A percentile compares a stretch with the other conserved stretches of the same genome.
phyloP scores from a whole-genome alignment of 306 rosid species.

The Cucurbita pepo region DNA sequence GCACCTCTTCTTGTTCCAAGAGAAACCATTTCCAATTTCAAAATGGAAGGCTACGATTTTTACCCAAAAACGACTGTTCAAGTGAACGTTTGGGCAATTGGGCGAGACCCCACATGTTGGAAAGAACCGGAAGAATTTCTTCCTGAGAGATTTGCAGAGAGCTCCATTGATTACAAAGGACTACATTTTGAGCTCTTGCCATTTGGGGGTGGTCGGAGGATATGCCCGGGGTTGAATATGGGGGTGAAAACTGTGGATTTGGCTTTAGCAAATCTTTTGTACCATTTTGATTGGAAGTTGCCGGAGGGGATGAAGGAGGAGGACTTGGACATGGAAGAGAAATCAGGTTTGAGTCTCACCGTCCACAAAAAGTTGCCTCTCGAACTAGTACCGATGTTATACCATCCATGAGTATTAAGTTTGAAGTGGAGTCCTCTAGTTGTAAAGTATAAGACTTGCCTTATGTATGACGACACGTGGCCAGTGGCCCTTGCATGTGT shows the following conservation, averaged over 20 bases:
- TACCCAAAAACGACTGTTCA: slow-evolving; percentile 13
- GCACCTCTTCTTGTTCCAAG: slow-evolving; percentile 29
- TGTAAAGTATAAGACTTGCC: no score
- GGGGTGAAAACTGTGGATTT: slow-evolving; percentile 11
- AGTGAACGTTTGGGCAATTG: slow-evolving; percentile 27
- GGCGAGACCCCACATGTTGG: slow-evolving; percentile 21
- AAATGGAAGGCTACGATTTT: slow-evolving; percentile 21
- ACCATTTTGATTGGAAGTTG: slow-evolving; percentile 22
- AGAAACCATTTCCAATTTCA: slow-evolving; percentile 12
- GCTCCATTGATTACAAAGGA: slow-evolving; percentile 21
- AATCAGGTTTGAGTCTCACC: slow-evolving; percentile 9
- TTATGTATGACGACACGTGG: no score
- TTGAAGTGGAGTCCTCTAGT: no score
- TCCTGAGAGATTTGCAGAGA: slow-evolving; percentile 33
- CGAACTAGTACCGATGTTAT: slow-evolving; percentile 10
- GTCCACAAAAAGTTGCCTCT: slow-evolving; percentile 19
- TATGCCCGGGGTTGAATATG: slow-evolving; percentile 24
- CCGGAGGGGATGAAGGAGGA: background rate
- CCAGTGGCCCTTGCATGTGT: no score
- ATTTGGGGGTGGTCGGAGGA: slow-evolving; percentile 34
- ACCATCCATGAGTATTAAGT: background rate
- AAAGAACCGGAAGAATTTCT: slow-evolving; percentile 24
- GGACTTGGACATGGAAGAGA: slow-evolving; percentile 32
- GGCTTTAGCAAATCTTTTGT: slow-evolving; percentile 27
- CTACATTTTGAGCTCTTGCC: slow-evolving; percentile 25